Evolutionary conservation across 495 filamentous ascomycete species (phyloP), one percentile per base, ranked within the genome.

Genomic region (Entonaema liquescens): DNA sequence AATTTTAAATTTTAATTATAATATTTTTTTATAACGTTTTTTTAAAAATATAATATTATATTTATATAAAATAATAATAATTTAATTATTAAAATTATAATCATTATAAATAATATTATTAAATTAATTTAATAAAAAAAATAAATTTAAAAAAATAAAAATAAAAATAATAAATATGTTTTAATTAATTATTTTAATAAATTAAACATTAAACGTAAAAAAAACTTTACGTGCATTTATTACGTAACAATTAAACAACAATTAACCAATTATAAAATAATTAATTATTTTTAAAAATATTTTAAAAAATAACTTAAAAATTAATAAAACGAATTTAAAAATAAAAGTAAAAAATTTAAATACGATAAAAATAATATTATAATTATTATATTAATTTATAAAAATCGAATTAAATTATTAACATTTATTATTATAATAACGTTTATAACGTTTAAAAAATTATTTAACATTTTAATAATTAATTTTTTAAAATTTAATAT

Each of bases 21-120:
- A 58, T 23, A 58, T n/a, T 5, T 58, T 58, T 58, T 58, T n/a
- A 58, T 26, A 2, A 12, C 8, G 1, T 58, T 58, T 26, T 58
- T 58, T 58, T 38, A 58, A 58, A 58, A 15, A 15, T 42, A 58
- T 58, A 58, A 58, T 40, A 58, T 58, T 40, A n/a, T n/a, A n/a
- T n/a, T n/a, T n/a, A n/a, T n/a, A n/a, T n/a, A n/a, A n/a, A n/a
- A n/a, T n/a, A n/a, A n/a, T 21, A 21, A 38, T 8, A 58, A 40
- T 11, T 11, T 2, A 2, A 58, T 58, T 40, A 42, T 58, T 58
- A 58, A 58, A 58, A 28, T 7, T 2, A 26, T 28, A 21, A 40
- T 58, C 0, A 58, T 28, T 28, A 58, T 58, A 21, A 40, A 58
- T 26, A 40, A 58, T 25, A 25, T 28, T 40, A 40, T 58, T 25